Percentiles rank a stretch among this genome's conserved stretches.
Conservation (phyloP, 2,329 filamentous ascomycete genomes). For the Aspergillus floridensis region DNA sequence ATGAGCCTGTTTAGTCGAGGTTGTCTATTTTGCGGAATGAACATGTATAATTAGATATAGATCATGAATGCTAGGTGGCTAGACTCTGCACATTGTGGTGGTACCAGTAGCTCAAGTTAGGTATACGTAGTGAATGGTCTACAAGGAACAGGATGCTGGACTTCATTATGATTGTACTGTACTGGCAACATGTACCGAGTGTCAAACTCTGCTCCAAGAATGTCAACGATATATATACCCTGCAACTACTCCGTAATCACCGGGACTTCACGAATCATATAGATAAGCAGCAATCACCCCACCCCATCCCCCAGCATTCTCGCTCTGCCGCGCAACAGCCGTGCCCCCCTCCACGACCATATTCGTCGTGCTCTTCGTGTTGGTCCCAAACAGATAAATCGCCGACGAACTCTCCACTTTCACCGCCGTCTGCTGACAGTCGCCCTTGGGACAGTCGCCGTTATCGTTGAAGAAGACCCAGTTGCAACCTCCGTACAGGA, state of each 20-base stretch:
- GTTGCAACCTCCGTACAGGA: slow-evolving; percentile 40
- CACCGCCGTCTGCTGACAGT: slow-evolving; percentile 40
- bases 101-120: no score
- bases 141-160: no score
- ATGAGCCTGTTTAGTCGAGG: not conserved
- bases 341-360: slow-evolving; percentile 27
- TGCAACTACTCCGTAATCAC: no score
- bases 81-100: no score
- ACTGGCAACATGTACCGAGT: no score
- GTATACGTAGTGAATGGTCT: no score
- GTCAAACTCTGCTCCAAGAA: no score
- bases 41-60: no score
- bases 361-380: slow-evolving; percentile 31
- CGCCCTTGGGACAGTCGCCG: slow-evolving; percentile 27
- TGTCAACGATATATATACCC: no score
- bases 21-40: no score
- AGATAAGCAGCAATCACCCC: slow-evolving; percentile 34
- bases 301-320: slow-evolving; percentile 36
- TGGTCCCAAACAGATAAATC: slow-evolving; percentile 31
- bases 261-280: slow-evolving; percentile 14
- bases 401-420: slow-evolving; percentile 24
- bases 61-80: no score
- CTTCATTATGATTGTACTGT: no score
- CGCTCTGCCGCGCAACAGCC: slow-evolving; percentile 24
- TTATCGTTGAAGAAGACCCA: slow-evolving; percentile 44